A percentile compares a stretch with the other conserved stretches of the same genome.
Conservation (phyloP, 1,284 basidiomycete genomes). For the Moesziomyces aphidis region DNA sequence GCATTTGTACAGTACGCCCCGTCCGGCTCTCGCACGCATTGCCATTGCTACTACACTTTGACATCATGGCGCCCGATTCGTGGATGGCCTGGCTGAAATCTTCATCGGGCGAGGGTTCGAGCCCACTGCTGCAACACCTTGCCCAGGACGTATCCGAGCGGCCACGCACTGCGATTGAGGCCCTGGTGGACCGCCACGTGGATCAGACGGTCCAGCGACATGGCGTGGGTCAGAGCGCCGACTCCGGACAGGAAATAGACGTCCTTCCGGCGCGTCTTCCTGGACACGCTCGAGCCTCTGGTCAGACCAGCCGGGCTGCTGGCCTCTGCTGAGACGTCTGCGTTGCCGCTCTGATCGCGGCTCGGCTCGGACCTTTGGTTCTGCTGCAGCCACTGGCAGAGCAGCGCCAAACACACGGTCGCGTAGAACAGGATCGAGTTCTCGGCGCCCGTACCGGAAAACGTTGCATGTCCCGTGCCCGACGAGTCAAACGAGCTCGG, state of each 20-base stretch:
- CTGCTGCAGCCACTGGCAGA: conserved; percentile 1
- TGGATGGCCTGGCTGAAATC: not conserved
- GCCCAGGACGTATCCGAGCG: not conserved
- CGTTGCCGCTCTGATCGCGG: not conserved
- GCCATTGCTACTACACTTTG: too few species aligned
- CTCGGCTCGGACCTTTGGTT: not conserved
- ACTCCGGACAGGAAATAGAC: too few species aligned
- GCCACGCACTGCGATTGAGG: conserved; percentile 4
- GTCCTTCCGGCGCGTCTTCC: not conserved
- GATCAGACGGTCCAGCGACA: conserved; percentile 2
- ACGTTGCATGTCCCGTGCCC: not conserved
- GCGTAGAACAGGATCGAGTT: conserved; percentile 6
- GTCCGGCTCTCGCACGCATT: not conserved
- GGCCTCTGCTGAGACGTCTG: not conserved
- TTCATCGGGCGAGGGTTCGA: not conserved
- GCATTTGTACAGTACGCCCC: not conserved
- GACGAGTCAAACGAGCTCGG: not conserved
- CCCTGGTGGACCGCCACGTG: conserved; percentile 2
- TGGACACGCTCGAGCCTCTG: not conserved
- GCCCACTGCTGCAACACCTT: conserved; percentile 3
- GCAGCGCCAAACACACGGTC: conserved; percentile 1
- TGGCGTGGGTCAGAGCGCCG: too few species aligned
- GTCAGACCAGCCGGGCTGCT: not conserved
- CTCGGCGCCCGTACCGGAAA: conserved; percentile 5
- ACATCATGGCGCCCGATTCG: too few species aligned